Evolutionary conservation across 106 monocot genomes (phyloP).

Genomic region (Gastrodia elata): DNA sequence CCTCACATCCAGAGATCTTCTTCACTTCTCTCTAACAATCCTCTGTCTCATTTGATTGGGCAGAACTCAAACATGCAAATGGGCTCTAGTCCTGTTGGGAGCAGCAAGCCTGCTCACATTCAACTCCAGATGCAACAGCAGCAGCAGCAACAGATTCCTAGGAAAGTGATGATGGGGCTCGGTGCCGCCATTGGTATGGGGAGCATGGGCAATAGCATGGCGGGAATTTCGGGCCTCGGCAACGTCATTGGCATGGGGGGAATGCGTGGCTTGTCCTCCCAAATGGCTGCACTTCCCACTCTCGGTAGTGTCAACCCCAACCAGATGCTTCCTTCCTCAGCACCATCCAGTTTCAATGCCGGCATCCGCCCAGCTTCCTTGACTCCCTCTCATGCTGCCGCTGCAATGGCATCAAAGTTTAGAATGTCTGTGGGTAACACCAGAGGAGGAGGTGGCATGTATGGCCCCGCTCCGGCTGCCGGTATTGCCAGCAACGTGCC

Average conservation of each 20-base stretch:
- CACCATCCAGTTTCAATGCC: constrained; percentile 34
- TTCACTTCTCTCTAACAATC: constrained; percentile 38
- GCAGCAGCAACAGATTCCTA: constrained; percentile 37
- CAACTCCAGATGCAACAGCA: constrained; percentile 64
- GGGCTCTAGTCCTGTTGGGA: constrained; percentile 35
- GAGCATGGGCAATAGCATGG: constrained; percentile 28
- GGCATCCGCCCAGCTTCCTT: constrained; percentile 32
- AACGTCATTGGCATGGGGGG: constrained; percentile 61
- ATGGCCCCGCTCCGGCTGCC: constrained; percentile 31
- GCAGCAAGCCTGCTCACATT: constrained; percentile 30
- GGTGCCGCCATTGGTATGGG: constrained; percentile 44
- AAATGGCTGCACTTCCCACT: constrained; percentile 37
- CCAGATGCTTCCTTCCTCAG: constrained; percentile 61
- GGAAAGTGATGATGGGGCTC: constrained; percentile 69
- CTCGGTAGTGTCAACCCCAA: constrained; percentile 39
- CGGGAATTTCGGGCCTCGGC: constrained; percentile 42
- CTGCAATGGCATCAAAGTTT: constrained; percentile 21
- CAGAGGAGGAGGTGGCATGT: constrained; percentile 23
- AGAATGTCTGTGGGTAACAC: constrained; percentile 37
- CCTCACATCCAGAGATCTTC: constrained; percentile 61
- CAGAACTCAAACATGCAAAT: constrained; percentile 55
- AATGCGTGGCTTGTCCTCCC: constrained; percentile 46
- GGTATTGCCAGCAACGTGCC: constrained; percentile 29
- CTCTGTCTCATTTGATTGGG: constrained; percentile 66
- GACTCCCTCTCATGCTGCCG: constrained; percentile 21